Evolutionary conservation across 2,329 filamentous ascomycete genomes (phyloP).

Genomic region (Penicillium thymicola): DNA sequence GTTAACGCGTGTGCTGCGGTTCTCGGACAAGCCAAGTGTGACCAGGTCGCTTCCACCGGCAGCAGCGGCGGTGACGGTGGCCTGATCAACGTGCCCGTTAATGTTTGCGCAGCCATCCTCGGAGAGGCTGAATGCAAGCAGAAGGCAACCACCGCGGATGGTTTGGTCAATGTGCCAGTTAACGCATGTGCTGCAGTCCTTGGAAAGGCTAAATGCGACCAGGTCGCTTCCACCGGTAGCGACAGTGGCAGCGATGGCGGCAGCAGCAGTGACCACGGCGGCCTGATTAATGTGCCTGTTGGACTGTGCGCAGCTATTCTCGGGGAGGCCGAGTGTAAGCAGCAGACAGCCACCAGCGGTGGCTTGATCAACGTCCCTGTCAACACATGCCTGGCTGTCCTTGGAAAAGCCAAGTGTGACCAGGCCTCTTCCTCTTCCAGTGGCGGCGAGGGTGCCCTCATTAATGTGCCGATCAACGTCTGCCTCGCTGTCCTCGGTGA

Average conservation of each 20-base stretch:
- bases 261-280: neutral
- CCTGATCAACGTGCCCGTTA: conserved; percentile 25
- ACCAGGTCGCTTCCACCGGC: conserved; percentile 17
- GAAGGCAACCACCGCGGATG: conserved; percentile 9
- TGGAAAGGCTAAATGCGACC: conserved; percentile 25
- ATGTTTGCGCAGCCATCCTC: conserved; percentile 24
- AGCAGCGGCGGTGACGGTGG: neutral
- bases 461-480: conserved; percentile 28
- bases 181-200: conserved; percentile 24
- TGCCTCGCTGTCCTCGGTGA: conserved; percentile 31
- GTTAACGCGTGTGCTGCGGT: conserved; percentile 23
- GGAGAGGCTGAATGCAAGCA: conserved; percentile 26
- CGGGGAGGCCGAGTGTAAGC: conserved; percentile 26
- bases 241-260: neutral
- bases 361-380: conserved; percentile 28
- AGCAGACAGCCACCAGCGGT: conserved; percentile 10
- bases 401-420: conserved; percentile 26
- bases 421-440: conserved; percentile 15
- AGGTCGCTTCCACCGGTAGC: conserved; percentile 7
- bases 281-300: conserved; percentile 27
- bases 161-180: conserved; percentile 26
- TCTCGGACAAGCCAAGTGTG: conserved; percentile 25
- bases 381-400: conserved; percentile 22
- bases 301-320: conserved; percentile 28
- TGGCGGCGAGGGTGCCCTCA: conserved; percentile 16